phyloP scores from a whole-genome alignment of 2,329 filamentous ascomycete species.

The Chaetomium strumarium region DNA sequence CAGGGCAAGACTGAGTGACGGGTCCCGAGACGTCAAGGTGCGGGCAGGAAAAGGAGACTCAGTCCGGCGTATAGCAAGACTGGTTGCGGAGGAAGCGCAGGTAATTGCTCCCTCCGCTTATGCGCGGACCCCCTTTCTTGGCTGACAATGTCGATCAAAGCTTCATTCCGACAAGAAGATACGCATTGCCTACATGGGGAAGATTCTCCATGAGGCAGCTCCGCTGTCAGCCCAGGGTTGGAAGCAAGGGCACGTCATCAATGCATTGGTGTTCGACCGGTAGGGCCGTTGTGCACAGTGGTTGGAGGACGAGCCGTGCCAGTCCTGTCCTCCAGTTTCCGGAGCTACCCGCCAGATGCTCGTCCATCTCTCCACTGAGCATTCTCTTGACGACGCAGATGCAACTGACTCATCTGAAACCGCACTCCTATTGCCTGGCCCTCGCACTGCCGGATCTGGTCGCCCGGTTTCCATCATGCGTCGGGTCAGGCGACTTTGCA shows the following conservation, averaged over 20 bases:
- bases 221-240: slow-evolving; percentile 67
- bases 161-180: slow-evolving; percentile 54
- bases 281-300: slow-evolving; percentile 27
- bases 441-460: not conserved
- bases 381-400: not conserved
- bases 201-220: slow-evolving; percentile 63
- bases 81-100: slow-evolving; percentile 56
- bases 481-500: not conserved
- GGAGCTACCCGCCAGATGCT: not conserved
- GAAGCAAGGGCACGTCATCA: slow-evolving; percentile 68
- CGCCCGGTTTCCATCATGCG: not conserved
- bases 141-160: slow-evolving; percentile 33
- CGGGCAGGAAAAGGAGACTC: slow-evolving; percentile 53
- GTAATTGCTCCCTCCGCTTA: slow-evolving; percentile 41
- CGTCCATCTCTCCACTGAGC: not conserved
- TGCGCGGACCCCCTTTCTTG: not conserved
- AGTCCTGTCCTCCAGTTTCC: not conserved
- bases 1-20: slow-evolving; percentile 60
- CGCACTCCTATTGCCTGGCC: not conserved
- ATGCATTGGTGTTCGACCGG: slow-evolving; percentile 61
- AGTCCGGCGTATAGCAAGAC: slow-evolving; percentile 58
- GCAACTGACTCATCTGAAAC: not conserved
- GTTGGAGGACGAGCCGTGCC: not conserved
- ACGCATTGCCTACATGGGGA: slow-evolving; percentile 74
- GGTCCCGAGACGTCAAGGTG: slow-evolving; percentile 57